Conservation (phyloP, 1,284 basidiomycete genomes). For the Ustilago hordei region DNA sequence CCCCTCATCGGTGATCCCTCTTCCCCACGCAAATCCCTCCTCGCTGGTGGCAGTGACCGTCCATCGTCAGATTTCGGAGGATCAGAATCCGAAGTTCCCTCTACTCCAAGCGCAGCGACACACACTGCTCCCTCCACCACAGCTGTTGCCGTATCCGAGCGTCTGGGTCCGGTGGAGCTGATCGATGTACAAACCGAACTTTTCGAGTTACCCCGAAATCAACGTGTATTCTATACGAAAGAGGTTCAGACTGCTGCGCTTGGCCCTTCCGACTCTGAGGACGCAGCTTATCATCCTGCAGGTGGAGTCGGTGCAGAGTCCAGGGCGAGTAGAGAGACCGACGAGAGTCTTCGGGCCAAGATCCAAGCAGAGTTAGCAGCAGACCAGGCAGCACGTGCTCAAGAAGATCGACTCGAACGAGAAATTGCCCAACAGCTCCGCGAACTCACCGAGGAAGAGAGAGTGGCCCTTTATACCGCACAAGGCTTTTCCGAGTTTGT, state of each 20-base stretch:
- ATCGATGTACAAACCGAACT: conserved; percentile 82
- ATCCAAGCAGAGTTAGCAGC: conserved; percentile 64
- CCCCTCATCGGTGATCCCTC: conserved; percentile 21
- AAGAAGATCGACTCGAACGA: conserved; percentile 76
- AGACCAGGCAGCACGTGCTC: conserved; percentile 60
- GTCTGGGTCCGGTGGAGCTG: conserved; percentile 75
- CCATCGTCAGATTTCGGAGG: conserved; percentile 48
- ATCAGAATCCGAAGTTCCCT: conserved; percentile 40
- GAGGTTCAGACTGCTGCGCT: conserved; percentile 77
- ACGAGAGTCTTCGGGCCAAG: conserved; percentile 35
- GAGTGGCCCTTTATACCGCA: conserved; percentile 81
- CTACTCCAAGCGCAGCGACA: conserved; percentile 22
- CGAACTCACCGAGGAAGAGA: conserved; percentile 88
- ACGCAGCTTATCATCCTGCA: conserved; percentile 76
- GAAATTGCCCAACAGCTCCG: conserved; percentile 82
- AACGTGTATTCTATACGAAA: conserved; percentile 92
- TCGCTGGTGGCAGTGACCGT: conserved; percentile 16
- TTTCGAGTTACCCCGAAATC: conserved; percentile 85
- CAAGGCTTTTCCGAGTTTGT: conserved; percentile 93
- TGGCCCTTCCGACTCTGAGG: conserved; percentile 72
- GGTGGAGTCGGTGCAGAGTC: conserved; percentile 61
- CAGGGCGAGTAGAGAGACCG: conserved; percentile 18
- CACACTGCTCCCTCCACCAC: conserved; percentile 19
- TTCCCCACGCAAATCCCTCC: conserved; percentile 34
- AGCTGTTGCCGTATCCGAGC: neutral